Evolutionary conservation across 163 green algal species (phyloP), one percentile per base, ranked within the genome.

Genomic region (Scenedesmus sp.): DNA sequence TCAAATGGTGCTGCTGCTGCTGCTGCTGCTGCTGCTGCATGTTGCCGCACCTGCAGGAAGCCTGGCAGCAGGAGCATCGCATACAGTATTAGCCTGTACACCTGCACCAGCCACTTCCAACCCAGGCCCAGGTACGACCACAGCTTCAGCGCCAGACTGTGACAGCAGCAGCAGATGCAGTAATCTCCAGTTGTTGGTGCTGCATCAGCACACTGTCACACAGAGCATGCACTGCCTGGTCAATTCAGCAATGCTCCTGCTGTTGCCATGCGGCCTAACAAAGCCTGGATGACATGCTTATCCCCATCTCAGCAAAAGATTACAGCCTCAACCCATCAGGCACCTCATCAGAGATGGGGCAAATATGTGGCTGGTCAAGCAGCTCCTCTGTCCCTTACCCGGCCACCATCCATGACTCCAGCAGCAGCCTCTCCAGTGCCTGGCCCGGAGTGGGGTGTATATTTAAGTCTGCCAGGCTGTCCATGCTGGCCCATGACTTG

Each of bases 11-110:
- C 40, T 56, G 44, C 35, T 42, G 79, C 76, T 49, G 16, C 20
- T 56, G 53, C 44, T 51, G 73, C 26, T 87, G 33, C 9, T 40
- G 18, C 44, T 30, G 49, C 46, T 65, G 81, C 40, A 43, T 6
- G 10, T 13, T 7, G 18, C 2, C 90, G 10, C 73, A 97, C 96
- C 94, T 98, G 97, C 9, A 95, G 83, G 86, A 99, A 99, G 37
- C 97, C 97, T 30, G 97, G 97, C 90, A 98, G 91, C 15, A 99
- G 92, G 26, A 99, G 90, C 1, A 73, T 83, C 0, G 96, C 92
- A 87, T 98, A 99, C n/a, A 97, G 49, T 0, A 97, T 79, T 24
- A 99, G 95, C 24, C 94, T 93, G 53, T 81, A 87, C n/a, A 93
- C 49, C n/a, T 93, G 59, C 2, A 93, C 22, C 0, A 81, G 78